Evolutionary conservation across 2,329 filamentous ascomycete species (phyloP), one percentile per base, ranked within the genome.

Genomic region (Arthrinium puccinioides): DNA sequence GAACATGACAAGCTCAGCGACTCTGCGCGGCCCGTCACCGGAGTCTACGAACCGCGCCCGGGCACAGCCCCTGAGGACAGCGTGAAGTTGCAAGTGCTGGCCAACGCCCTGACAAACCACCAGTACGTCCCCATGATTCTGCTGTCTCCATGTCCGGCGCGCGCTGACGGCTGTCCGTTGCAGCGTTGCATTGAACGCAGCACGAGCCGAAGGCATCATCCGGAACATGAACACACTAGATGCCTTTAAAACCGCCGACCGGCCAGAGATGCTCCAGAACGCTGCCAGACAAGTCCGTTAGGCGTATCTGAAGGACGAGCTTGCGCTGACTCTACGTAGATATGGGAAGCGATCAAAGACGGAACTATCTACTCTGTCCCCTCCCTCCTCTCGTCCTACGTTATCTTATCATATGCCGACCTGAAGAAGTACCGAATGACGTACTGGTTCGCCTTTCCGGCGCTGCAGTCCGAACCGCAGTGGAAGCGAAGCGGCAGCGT

Each of bases 401-500:
- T 86, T 19, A 79, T 94, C 41, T 78, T 97, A 31, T 95, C 87
- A 13, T 98, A 87, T 58, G 90, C 92, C 44, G 90, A 98, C 56
- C 74, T 98, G 23, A 98, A 98, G 61, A 96, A 94, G 56, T 97
- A 97, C 66, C 87, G 82, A 45, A 96, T 97, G 57, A 87, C 84
- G n/a, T 97, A 97, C 63, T 94, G 94, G 80, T 97, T 97, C 61
- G 90, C 84, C 5, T 98, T 94, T 54, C 92, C 92, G 1, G 88
- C 90, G 13, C 72, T 98, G 30, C 89, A 94, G 57, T 94, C 90
- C 4, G 82, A 90, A 38, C 87, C 87, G 2, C 69, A 74, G 20
- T 98, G 92, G 92, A 82, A 76, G 49, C 68, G 81, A 36, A 60
- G 70, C 2, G 72, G 68, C 3, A 67, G 67, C 8, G 65, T 76